Percentiles rank a stretch among this genome's conserved stretches.
Evolutionary conservation across 2,329 filamentous ascomycete species (phyloP).

Genomic region (Fusarium euwallaceae): DNA sequence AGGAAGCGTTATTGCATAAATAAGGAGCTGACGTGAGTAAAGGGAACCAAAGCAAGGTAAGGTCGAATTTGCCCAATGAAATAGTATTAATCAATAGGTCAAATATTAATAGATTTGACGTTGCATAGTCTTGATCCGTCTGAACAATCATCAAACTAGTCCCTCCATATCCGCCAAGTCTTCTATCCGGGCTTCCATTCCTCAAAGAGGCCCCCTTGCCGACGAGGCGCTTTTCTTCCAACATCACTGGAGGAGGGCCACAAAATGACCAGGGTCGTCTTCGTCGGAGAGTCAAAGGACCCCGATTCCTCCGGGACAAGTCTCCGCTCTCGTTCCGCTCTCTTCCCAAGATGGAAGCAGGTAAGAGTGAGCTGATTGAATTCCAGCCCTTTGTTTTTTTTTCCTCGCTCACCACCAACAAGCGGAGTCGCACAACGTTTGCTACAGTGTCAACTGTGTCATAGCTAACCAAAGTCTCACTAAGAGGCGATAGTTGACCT

Average conservation of each 20-base stretch:
- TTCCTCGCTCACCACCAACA: not conserved
- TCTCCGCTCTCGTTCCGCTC: not conserved
- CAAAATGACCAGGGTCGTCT: not conserved
- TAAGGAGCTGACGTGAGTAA: not conserved
- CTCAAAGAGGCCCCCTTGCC: not conserved
- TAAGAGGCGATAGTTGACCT: not conserved
- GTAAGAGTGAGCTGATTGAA: not conserved
- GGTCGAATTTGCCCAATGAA: not conserved
- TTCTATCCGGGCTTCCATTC: not conserved
- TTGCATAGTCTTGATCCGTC: not conserved
- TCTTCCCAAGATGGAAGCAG: not conserved
- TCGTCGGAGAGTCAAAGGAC: not conserved
- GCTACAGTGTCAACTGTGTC: not conserved
- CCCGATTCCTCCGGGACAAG: not conserved
- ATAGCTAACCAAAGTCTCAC: not conserved
- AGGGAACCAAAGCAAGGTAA: not conserved
- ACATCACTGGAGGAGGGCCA: conserved; percentile 2
- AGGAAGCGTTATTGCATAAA: not conserved
- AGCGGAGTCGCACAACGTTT: not conserved
- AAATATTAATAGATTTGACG: not conserved
- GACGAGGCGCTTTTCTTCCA: not conserved
- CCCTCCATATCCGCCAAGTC: not conserved
- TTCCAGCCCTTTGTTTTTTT: not conserved
- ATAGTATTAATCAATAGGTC: not conserved
- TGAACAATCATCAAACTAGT: not conserved